Base-by-base conservation (phyloP, 371 early-diverging fungal species). In the Saksenaea oblongispora region DNA sequence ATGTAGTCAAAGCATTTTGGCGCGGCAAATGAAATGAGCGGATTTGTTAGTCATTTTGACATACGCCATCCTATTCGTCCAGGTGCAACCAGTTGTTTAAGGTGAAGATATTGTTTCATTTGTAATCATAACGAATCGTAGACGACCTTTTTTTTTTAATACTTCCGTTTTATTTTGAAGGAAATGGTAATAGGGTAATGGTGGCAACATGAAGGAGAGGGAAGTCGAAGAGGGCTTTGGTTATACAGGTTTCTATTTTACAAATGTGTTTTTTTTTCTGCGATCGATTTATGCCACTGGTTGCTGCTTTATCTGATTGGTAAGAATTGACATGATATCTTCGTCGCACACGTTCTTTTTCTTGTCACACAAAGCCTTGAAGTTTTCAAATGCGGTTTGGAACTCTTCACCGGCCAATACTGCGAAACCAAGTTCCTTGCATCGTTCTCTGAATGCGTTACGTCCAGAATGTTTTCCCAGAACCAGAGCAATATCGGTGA, bases 391-490 rank as follows among this genome's bases (percentile, higher is more conserved):
- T 1, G 91, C 88, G 15, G 75, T 65, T 74, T 95, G 90, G 82
- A 95, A 86, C 58, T 87, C 88, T 22, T 74, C 78, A 5, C 84
- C 85, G 17, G 71, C 62, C 60, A 91, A 76, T 54, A 87, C 86
- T 13, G 72, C 73, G 71, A 87, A 93, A n/a, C 95, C 91, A 35
- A 98, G 83, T 53, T 89, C 85, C 62, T 84, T 89, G 58, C 95
- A 83, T 56, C 93, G 89, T 34, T 87, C 83, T 36, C 89, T 84
- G 86, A 98, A 91, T 1, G 98, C 98, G 47, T 94, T 94, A 34
- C 98, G 91, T 14, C 98, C 98, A 63, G 97, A 97, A 71, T 95
- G 96, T 79, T 98, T 98, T 62, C 97, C 97, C 35, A 98, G 87
- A 13, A 96, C 95, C 26, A 98, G 76, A 65, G 88, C 84, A 67